Percentiles rank a stretch among this genome's conserved stretches.
These are phyloP conservation scores for Neurospora sp. DNA, from an alignment of 495 filamentous ascomycete species.

Conservation along the genomic window DNA sequence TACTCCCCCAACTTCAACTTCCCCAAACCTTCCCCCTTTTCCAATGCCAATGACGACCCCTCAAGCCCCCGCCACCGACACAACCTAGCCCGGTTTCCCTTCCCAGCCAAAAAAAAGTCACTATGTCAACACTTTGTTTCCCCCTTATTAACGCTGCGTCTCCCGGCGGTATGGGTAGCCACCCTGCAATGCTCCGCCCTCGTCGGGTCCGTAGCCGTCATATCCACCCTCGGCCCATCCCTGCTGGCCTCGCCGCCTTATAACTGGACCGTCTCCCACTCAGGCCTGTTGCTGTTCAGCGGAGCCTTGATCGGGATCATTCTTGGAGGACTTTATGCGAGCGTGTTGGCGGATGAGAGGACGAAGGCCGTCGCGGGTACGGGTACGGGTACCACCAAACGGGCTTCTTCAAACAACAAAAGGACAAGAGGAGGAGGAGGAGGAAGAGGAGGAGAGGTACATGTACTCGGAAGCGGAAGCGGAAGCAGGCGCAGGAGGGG, in stretches of 20 bases:
- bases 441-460: background rate
- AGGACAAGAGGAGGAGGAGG: too few relatives aligned
- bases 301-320: slow-evolving; percentile 19
- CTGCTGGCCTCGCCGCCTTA: slow-evolving; percentile 14
- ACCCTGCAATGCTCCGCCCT: slow-evolving; percentile 21
- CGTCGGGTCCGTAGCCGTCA: slow-evolving; percentile 15
- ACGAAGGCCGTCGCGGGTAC: background rate
- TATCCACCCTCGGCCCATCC: slow-evolving; percentile 19
- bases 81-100: background rate
- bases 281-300: slow-evolving; percentile 14
- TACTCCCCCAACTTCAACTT: background rate
- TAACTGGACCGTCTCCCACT: slow-evolving; percentile 11
- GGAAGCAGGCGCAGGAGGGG: background rate
- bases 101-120: background rate
- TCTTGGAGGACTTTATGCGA: slow-evolving; percentile 7
- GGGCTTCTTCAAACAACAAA: too few relatives aligned
- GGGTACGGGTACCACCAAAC: background rate
- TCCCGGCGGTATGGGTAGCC: slow-evolving; percentile 17
- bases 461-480: background rate
- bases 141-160: slow-evolving; percentile 16
- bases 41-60: background rate
- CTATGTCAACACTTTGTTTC: slow-evolving; percentile 10
- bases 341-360: slow-evolving; percentile 8
- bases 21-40: background rate
- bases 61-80: background rate